Conservation (phyloP, 805 yeast species). For the Candida suzukii region DNA sequence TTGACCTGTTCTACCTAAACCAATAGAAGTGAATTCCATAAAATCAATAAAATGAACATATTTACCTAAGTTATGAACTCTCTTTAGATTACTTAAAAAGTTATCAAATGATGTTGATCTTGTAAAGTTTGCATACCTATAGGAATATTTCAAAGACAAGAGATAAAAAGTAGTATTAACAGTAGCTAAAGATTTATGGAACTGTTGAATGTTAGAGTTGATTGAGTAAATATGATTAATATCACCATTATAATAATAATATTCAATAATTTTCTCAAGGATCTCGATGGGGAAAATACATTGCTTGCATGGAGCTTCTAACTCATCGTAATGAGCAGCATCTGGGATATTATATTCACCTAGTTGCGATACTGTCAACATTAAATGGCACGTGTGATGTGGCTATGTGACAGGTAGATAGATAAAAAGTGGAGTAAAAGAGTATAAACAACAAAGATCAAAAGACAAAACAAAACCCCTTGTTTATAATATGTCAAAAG, state of each 20-base stretch:
- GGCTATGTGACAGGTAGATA: too few relatives aligned
- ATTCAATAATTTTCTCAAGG: constrained; percentile 23
- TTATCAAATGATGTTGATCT: constrained; percentile 75
- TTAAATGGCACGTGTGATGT: neutral
- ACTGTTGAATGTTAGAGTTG: constrained; percentile 21
- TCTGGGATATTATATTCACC: neutral
- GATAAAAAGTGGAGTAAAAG: neutral
- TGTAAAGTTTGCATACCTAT: constrained; percentile 65
- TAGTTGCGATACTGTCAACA: neutral
- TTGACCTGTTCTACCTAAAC: constrained; percentile 79
- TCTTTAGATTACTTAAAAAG: constrained; percentile 50
- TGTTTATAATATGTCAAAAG: too few relatives aligned
- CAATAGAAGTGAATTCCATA: constrained; percentile 82
- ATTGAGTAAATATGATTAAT: constrained; percentile 19
- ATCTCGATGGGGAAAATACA: constrained; percentile 22
- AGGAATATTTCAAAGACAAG: constrained; percentile 49
- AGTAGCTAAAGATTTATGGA: constrained; percentile 23
- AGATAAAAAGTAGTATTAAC: constrained; percentile 54
- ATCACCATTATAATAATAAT: constrained; percentile 21
- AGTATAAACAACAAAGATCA: too few relatives aligned
- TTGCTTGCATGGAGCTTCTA: neutral
- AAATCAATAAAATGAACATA: constrained; percentile 76
- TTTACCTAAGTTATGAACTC: constrained; percentile 36
- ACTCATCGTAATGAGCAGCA: neutral
- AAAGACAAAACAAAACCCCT: too few relatives aligned